These are phyloP conservation scores for Didymella arachidicola DNA, from an alignment of 2,329 filamentous ascomycete species.

Conservation along the genomic window DNA sequence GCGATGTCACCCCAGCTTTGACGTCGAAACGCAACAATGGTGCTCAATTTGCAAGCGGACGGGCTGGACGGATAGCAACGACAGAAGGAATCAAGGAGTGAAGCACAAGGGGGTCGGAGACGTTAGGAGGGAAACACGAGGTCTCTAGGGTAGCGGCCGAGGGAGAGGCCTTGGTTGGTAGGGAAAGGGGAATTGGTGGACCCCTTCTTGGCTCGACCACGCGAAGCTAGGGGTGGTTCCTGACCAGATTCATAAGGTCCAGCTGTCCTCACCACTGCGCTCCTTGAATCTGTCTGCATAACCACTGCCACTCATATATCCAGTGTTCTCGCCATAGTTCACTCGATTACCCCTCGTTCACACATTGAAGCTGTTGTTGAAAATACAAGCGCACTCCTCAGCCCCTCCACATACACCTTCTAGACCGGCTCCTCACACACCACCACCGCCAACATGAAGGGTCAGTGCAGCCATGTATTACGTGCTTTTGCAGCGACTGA, in stretches of 20 bases:
- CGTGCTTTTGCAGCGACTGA: constrained; percentile 16
- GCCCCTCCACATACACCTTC: constrained; percentile 19
- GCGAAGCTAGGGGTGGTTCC: constrained; percentile 38
- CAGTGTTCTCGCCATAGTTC: constrained; percentile 8
- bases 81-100: neutral
- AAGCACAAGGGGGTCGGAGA: constrained; percentile 32
- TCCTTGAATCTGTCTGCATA: constrained; percentile 32
- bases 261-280: constrained; percentile 36
- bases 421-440: constrained; percentile 19
- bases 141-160: constrained; percentile 21
- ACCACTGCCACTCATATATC: constrained; percentile 21
- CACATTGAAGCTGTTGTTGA: constrained; percentile 21
- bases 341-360: constrained; percentile 21
- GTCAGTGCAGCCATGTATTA: constrained; percentile 27
- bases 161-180: constrained; percentile 23
- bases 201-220: constrained; percentile 24
- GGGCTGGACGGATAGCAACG: constrained; percentile 32
- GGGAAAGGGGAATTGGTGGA: constrained; percentile 30
- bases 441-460: constrained; percentile 52
- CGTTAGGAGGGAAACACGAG: constrained; percentile 25
- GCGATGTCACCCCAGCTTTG: constrained; percentile 33
- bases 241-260: constrained; percentile 27
- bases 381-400: constrained; percentile 27
- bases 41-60: constrained; percentile 38
- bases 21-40: constrained; percentile 6